Conservation (phyloP, 2,329 filamentous ascomycete genomes). For the Samsoniella hepiali region DNA sequence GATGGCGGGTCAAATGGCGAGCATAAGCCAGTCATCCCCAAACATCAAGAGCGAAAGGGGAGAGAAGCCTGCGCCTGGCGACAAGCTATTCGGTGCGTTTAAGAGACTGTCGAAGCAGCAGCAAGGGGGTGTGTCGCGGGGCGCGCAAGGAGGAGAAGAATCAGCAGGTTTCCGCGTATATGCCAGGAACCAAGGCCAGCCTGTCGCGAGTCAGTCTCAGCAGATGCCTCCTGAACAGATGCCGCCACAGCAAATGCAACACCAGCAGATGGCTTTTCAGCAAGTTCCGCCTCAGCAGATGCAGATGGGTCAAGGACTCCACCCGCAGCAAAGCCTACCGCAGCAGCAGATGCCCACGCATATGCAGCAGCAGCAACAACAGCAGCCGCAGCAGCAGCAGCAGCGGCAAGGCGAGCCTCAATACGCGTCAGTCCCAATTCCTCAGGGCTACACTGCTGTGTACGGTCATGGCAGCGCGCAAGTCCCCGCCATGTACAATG, state of each 20-base stretch:
- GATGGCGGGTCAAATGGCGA: slow-evolving; percentile 31
- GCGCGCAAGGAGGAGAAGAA: neutral
- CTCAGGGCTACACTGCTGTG: slow-evolving; percentile 12
- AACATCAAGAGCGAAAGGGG: slow-evolving; percentile 9
- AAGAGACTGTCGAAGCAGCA: slow-evolving; percentile 32
- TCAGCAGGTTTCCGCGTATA: neutral
- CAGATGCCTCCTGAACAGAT: neutral
- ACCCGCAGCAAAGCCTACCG: neutral
- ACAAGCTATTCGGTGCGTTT: slow-evolving; percentile 32
- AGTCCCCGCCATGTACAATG: slow-evolving; percentile 7
- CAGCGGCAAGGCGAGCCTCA: slow-evolving; percentile 17
- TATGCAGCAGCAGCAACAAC: slow-evolving; percentile 17
- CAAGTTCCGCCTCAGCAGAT: neutral
- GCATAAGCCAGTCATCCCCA: slow-evolving; percentile 5
- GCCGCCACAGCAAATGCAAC: neutral
- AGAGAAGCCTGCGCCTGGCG: slow-evolving; percentile 21
- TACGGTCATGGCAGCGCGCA: slow-evolving; percentile 3
- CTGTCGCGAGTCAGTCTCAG: neutral
- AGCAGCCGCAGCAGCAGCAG: slow-evolving; percentile 7
- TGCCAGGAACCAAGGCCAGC: neutral
- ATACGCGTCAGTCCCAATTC: slow-evolving; percentile 14
- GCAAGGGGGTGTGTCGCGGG: slow-evolving; percentile 1
- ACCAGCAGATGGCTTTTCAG: neutral
- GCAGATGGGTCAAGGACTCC: neutral
- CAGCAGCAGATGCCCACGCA: slow-evolving; percentile 19